Base-by-base conservation (phyloP, 768 basidiomycete species). In the Inosperma sp. region DNA sequence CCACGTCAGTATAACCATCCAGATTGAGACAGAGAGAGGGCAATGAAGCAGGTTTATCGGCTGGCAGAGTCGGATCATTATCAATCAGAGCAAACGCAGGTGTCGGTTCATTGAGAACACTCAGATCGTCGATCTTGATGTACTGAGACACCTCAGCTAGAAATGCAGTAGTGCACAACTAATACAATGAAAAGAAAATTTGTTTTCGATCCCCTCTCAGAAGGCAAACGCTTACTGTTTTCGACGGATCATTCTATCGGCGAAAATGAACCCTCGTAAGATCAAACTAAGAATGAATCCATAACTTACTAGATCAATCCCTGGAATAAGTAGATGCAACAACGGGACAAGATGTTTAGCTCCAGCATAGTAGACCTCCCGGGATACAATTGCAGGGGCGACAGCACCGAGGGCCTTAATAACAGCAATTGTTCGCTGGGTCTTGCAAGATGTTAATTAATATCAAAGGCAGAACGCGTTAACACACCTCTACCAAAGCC, bases 331-430 rank as follows among this genome's bases (percentile, higher is more conserved):
- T 16, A 93, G 74, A 48, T 92, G 82, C 55, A 95, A 74, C 36
- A 93, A 83, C 4, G 84, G 82, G 9, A 88, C 72, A 9, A 95
- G 76, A 64, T 89, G 79, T 62, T 90, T 90, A 3, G 87, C 89
- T 12, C 92, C 91, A 5, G 81, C 75, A 56, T 88, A 86, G 67
- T 89, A 89, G 10, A 90, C 78, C 16, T 83, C 72, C 3, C 91
- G 79, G 31, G 83, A 88, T n/a, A 88, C 80, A 31, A 95, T 75
- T 3, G 89, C 82, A 19, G 86, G 84, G 7, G 85, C 83, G n/a
- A 90, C 72, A 34, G 88, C 86, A 25, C 86, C 83, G 7, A 93
- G 74, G 2, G 88, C 88, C 55, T 89, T 90, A 64, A 93, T 91
- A 22, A 90, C 83, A 7, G 92, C 84, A 37, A 86, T 78, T 0